Base-by-base conservation (phyloP, 2,329 filamentous ascomycete species). In the Nemania sp. region DNA sequence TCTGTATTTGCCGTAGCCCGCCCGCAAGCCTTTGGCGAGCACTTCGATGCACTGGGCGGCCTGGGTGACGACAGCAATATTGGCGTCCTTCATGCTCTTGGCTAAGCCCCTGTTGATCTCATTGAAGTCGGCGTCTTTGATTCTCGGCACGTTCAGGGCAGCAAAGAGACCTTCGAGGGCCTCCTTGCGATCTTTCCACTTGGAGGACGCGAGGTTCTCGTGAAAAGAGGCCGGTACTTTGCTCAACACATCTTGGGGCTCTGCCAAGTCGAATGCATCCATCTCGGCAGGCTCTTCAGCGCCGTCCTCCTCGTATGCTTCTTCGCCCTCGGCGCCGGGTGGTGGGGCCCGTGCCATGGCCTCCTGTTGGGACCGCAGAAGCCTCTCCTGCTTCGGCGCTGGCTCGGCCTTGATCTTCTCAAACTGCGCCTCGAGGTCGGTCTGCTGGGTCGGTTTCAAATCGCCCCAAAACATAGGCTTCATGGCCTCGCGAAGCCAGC, bases 111-210 rank as follows among this genome's bases (percentile, higher is more conserved):
- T 83, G 51, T 90, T 84, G 62, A 97, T 81, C 65, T 97, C 93
- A 69, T 87, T 84, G 67, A 91, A 97, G 49, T 90, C 88, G 6
- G 85, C 90, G 63, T 97, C 93, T 71, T 96, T 95, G 71, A 99
- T 96, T 57, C 88, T 83, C 12, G 93, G 91, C 34, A 95, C 87
- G 64, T 96, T 95, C 50, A 96, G 73, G 3, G 84, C 80, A 12
- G 82, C 82, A 63, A 86, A 88, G 0, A 97, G 79, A 8, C 84
- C 90, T 57, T 99, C 94, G 3, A 97, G 79, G 0, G 90, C 90
- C 63, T 99, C 94, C 72, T 99, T 99, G 57, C 94, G 82, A 63
- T 99, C 95, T 70, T 99, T 99, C 94, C 94, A 99, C 70, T 99
- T 99, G 0, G 92, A 87, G 8, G 93, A 97, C 0, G 82, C 87